Conservation (phyloP, 2,329 filamentous ascomycete genomes). For the Chaetomiaceae sp. region DNA sequence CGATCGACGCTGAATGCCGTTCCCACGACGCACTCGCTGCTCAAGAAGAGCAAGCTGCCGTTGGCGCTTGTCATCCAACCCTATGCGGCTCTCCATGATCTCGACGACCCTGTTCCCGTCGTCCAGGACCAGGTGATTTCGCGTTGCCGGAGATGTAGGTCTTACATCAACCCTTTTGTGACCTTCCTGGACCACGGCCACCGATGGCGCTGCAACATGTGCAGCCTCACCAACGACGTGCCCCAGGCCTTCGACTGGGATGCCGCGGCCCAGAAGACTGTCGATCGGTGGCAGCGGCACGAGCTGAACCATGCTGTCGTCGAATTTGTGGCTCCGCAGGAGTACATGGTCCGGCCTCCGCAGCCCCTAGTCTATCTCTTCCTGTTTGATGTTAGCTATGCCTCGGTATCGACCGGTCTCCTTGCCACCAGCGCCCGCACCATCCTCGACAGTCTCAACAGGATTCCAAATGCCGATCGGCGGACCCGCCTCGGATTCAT, state of each 20-base stretch:
- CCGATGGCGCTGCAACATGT: slow-evolving; percentile 99
- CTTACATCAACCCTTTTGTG: slow-evolving; percentile 97
- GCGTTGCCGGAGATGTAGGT: slow-evolving; percentile 88
- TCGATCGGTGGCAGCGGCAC: slow-evolving; percentile 85
- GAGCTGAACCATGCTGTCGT: slow-evolving; percentile 96
- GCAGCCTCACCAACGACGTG: slow-evolving; percentile 96
- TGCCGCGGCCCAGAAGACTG: slow-evolving; percentile 79
- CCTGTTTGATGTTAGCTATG: slow-evolving; percentile 89
- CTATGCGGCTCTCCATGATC: slow-evolving; percentile 87
- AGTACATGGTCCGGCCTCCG: slow-evolving; percentile 98
- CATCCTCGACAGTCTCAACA: slow-evolving; percentile 88
- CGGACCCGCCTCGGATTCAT: slow-evolving; percentile 91
- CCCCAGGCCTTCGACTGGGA: slow-evolving; percentile 99
- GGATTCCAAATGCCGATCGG: slow-evolving; percentile 96
- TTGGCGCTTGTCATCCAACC: slow-evolving; percentile 96
- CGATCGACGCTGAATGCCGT: slow-evolving; percentile 93
- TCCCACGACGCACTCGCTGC: slow-evolving; percentile 82
- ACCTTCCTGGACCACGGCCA: slow-evolving; percentile 96
- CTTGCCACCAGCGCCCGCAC: slow-evolving; percentile 88
- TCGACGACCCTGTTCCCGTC: slow-evolving; percentile 84
- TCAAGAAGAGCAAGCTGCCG: slow-evolving; percentile 95
- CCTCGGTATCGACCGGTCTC: slow-evolving; percentile 82
- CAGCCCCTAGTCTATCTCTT: slow-evolving; percentile 95
- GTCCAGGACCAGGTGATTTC: slow-evolving; percentile 97
- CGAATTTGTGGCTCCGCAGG: slow-evolving; percentile 95